Evolutionary conservation across 2,329 filamentous ascomycete species (phyloP).

Genomic region (Alternaria alternata): DNA sequence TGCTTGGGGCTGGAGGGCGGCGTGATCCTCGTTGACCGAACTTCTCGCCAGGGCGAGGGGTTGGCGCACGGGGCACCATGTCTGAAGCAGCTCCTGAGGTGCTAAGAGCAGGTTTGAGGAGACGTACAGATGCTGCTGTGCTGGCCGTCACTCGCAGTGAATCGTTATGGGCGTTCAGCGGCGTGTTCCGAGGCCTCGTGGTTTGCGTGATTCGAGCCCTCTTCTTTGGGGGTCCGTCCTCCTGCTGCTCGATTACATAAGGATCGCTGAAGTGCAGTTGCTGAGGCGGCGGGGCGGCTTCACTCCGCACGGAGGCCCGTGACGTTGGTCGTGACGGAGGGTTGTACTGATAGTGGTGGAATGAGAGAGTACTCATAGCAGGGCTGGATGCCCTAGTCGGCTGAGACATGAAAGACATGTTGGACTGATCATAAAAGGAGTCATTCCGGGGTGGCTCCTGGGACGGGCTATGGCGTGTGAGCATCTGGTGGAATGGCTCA

Average conservation of each 20-base stretch:
- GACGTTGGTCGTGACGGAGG: conserved; percentile 51
- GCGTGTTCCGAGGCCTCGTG: conserved; percentile 74
- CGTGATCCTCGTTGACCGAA: conserved; percentile 40
- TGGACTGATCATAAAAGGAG: conserved; percentile 38
- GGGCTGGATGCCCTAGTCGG: conserved; percentile 57
- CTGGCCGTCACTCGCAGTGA: conserved; percentile 90
- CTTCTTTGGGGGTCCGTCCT: conserved; percentile 72
- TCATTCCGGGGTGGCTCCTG: conserved; percentile 38
- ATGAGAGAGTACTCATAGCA: conserved; percentile 53
- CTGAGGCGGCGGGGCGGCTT: conserved; percentile 30
- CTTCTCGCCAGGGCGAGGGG: conserved; percentile 69
- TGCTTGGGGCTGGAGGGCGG: conserved; percentile 54
- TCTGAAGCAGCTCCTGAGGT: conserved; percentile 66
- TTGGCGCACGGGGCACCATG: conserved; percentile 78
- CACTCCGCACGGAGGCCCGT: conserved; percentile 49
- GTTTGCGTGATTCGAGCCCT: conserved; percentile 79
- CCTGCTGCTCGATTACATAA: conserved; percentile 41
- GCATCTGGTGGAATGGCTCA: conserved; percentile 50
- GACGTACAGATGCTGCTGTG: conserved; percentile 85
- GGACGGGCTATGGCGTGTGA: conserved; percentile 42
- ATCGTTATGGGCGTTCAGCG: conserved; percentile 76
- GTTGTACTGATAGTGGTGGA: conserved; percentile 41
- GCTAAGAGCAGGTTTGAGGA: conserved; percentile 75
- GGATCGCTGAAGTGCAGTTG: conserved; percentile 30
- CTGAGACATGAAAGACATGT: conserved; percentile 37